These are phyloP conservation scores for Cicer arietinum DNA, from an alignment of 306 rosid species.

Conservation along the genomic window DNA sequence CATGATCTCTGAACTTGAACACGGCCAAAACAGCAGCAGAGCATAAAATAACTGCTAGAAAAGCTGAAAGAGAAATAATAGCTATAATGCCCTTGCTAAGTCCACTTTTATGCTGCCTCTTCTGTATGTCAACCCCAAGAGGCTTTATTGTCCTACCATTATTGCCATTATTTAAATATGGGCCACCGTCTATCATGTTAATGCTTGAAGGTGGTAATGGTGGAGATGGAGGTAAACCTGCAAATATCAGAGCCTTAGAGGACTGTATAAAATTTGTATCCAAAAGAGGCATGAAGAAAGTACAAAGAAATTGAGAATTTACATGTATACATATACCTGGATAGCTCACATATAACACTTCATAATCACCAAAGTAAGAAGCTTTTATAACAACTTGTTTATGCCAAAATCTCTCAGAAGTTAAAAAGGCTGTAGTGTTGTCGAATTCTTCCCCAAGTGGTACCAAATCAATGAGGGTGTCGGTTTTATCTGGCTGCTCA, in stretches of 20 bases:
- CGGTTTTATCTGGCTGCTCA: conserved; percentile 77
- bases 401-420: conserved; percentile 84
- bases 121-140: conserved; percentile 77
- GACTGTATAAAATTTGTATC: conserved; percentile 35
- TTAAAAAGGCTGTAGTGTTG: conserved; percentile 81
- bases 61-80: conserved; percentile 70
- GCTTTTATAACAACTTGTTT: conserved; percentile 73
- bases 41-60: conserved; percentile 70
- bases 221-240: conserved; percentile 92
- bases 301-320: conserved; percentile 38
- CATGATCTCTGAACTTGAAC: conserved; percentile 58
- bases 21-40: conserved; percentile 71
- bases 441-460: conserved; percentile 86
- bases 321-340: conserved; percentile 61
- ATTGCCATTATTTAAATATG: conserved; percentile 58
- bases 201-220: conserved; percentile 74
- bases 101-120: conserved; percentile 62
- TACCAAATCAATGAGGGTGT: conserved; percentile 75
- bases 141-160: conserved; percentile 79
- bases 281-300: conserved; percentile 37
- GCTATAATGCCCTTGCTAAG: conserved; percentile 68
- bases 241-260: conserved; percentile 32
- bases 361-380: conserved; percentile 85
- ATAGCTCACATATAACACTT: conserved; percentile 84
- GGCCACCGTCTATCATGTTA: conserved; percentile 63